Percentiles rank a stretch among this genome's conserved stretches.
Evolutionary conservation across 345 rosid species (phyloP).

Genomic region (Triadica sebifera): DNA sequence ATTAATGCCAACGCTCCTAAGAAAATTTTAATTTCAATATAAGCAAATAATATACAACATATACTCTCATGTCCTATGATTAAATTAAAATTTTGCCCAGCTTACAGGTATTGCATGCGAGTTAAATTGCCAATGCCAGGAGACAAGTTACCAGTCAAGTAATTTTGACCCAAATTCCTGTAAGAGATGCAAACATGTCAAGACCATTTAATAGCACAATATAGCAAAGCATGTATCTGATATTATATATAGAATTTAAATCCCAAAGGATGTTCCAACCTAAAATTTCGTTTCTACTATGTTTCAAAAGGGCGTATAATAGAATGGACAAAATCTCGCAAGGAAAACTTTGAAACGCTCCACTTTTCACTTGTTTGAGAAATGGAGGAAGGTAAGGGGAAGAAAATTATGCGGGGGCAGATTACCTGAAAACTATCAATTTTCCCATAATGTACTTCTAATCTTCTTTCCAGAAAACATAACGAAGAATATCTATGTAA

Average conservation of each 20-base stretch:
- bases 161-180: constrained; percentile 50
- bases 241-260: background rate
- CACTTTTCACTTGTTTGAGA: too few relatives aligned
- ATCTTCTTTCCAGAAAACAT: too few relatives aligned
- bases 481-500: too few relatives aligned
- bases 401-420: too few relatives aligned
- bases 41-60: background rate
- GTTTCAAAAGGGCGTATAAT: too few relatives aligned
- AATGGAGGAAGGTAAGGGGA: too few relatives aligned
- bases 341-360: too few relatives aligned
- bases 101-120: constrained; percentile 63
- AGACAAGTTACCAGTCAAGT: constrained; percentile 48
- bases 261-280: too few relatives aligned
- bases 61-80: background rate
- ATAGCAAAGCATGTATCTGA: background rate
- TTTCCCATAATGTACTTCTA: too few relatives aligned
- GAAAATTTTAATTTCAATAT: background rate
- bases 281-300: too few relatives aligned
- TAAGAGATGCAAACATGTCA: constrained; percentile 4
- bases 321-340: too few relatives aligned
- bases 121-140: constrained; percentile 48
- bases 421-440: too few relatives aligned
- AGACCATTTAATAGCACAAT: background rate
- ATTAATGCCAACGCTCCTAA: constrained; percentile 55
- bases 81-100: background rate